phyloP scores from a whole-genome alignment of 495 filamentous ascomycete species.

The Stereocaulon alpinum region DNA sequence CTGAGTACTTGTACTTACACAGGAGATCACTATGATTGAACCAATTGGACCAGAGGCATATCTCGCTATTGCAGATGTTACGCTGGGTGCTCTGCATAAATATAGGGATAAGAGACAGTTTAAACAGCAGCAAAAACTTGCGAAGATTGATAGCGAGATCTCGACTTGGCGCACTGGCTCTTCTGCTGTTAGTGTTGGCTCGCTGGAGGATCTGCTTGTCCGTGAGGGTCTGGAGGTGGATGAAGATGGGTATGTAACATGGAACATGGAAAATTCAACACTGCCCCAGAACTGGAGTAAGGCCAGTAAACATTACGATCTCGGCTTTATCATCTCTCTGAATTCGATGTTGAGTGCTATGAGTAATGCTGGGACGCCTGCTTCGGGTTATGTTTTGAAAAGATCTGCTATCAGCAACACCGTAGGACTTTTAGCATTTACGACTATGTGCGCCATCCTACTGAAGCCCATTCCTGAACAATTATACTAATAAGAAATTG shows the following conservation, averaged over 20 bases:
- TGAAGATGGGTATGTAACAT: constrained; percentile 28
- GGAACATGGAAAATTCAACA: constrained; percentile 28
- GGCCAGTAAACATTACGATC: constrained; percentile 30
- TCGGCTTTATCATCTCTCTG: constrained; percentile 29
- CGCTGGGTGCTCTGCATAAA: not conserved
- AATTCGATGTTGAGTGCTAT: constrained; percentile 32
- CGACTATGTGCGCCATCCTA: constrained; percentile 10
- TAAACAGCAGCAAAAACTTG: not conserved
- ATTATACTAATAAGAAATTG: not conserved
- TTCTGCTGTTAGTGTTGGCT: not conserved
- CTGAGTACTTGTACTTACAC: not conserved
- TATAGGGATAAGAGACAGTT: not conserved
- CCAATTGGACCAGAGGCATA: constrained; percentile 8
- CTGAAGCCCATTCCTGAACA: too few relatives aligned
- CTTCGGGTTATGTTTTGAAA: not conserved
- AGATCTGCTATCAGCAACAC: not conserved
- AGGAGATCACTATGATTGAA: not conserved
- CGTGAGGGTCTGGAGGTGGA: not conserved
- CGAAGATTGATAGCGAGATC: not conserved
- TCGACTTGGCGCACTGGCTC: not conserved
- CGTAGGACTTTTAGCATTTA: constrained; percentile 15
- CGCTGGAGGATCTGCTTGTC: constrained; percentile 1
- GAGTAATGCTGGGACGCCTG: constrained; percentile 4
- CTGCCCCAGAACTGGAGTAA: constrained; percentile 36
- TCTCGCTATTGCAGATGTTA: not conserved